Conservation (phyloP, 257 asterid species). For the Thymus mandschuricus region DNA sequence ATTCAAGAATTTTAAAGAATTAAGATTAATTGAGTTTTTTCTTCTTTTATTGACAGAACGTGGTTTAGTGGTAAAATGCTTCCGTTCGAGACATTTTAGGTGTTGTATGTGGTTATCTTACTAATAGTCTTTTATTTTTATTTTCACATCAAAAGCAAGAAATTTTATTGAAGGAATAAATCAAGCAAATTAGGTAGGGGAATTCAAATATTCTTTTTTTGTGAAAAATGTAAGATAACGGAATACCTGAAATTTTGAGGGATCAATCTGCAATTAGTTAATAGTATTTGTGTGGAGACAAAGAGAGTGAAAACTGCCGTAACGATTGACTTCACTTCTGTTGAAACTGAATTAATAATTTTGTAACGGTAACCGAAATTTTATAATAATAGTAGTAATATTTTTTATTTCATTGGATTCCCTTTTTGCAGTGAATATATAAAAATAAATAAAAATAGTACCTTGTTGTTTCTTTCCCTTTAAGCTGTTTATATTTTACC, state of each 20-base stretch:
- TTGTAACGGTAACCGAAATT: neutral
- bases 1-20: neutral
- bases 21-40: neutral
- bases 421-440: conserved; percentile 1
- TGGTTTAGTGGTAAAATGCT: too few relatives aligned
- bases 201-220: neutral
- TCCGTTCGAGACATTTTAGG: too few relatives aligned
- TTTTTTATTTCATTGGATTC: conserved; percentile 28
- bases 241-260: neutral
- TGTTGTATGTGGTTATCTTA: too few relatives aligned
- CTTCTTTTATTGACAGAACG: too few relatives aligned
- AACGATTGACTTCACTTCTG: conserved; percentile 27
- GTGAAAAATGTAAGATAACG: neutral
- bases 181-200: neutral
- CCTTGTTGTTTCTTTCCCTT: conserved; percentile 8
- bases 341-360: conserved; percentile 25
- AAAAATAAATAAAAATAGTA: neutral
- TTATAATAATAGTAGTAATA: neutral
- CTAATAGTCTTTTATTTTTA: too few relatives aligned
- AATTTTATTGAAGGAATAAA: neutral
- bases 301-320: conserved; percentile 25
- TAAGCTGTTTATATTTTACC: neutral
- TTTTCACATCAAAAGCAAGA: too few relatives aligned
- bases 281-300: conserved; percentile 16
- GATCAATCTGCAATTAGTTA: conserved; percentile 22